Evolutionary conservation across 495 filamentous ascomycete genomes (phyloP), one percentile per base, ranked within the genome.

Genomic region (Annulohypoxylon nitens): DNA sequence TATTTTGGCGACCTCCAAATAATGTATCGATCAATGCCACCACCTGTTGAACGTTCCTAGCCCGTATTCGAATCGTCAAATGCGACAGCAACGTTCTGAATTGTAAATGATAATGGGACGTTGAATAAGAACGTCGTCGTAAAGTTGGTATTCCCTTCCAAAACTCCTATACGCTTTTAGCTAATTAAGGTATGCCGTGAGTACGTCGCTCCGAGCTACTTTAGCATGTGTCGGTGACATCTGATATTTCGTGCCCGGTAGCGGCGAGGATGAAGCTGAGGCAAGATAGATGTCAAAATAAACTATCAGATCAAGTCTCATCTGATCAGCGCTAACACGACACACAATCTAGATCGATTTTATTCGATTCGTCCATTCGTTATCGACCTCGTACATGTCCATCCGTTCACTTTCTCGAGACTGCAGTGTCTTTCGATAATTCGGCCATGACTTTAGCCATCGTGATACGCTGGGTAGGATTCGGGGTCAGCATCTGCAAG

Each of bases 401-500:
- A 33, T 6, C 20, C 18, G 30, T 34, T 61, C 50, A 43, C 26
- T 61, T 64, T n/a, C 48, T 78, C 61, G 76, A 23, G 55, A 41
- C 39, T 59, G 30, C 26, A 34, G 76, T 79, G 37, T 81, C 81
- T 9, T 71, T 71, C 60, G 80, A 73, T n/a, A 82, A 26, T 59
- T 83, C 77, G 53, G 51, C 60, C 54, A 83, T 69, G 33, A 84
- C 81, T 30, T 79, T 78, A 36, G 73, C 77, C 76, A 81, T 85
- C 4, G 79, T 83, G 25, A 85, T 76, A 39, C 84, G 78, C 9
- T 83, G 78, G 61, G 70, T 72, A 2, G 80, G 83, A 33, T 85
- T 82, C 4, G 83, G 83, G 4, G 76, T 73, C 23, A 86, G 69
- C 84, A 86, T 86, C 48, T 83, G 81, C 48, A 78, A 64, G 9